Evolutionary conservation across 345 rosid genomes (phyloP), one percentile per base, ranked within the genome.

Genomic region (Brassica rapa): DNA sequence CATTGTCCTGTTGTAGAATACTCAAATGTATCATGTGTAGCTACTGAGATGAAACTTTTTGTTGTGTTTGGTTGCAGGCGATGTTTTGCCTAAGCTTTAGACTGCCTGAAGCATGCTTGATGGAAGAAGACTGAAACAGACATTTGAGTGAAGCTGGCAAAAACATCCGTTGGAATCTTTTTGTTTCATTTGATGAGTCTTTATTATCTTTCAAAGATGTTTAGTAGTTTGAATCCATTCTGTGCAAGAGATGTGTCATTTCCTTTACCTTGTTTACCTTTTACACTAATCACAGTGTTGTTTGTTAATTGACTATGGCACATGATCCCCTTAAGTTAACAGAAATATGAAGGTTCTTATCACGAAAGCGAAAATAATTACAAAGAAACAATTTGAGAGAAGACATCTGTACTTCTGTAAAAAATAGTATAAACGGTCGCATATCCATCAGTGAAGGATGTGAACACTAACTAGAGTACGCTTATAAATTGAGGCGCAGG

Each of bases 1-100:
- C 12, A 60, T 51, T 65, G 5, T 53, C 37, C 27, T 24, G 15
- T 60, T n/a, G 1, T 55, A 8, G 11, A 16, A n/a, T 11, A 72
- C 35, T 15, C 7, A 62, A 59, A 4, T 10, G 6, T 10, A 68
- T 51, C 10, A 7, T 53, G 5, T 2, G 0, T 56, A 43, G 27
- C 14, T 65, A 30, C 49, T 80, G 46, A 80, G 12, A 19, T 64
- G 30, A 12, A 32, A 27, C 37, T 5, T 57, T 56, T 60, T 68
- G 2, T 3, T 1, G 14, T 19, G 24, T 5, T 29, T 57, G 4
- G 8, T 33, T 80, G 84, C 89, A 95, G 99, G 98, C 97, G 2
- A 95, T 95, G 99, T 93, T 68, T 87, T 95, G 99, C 83, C 82
- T 95, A 76, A 93, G 96, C 84, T 95, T 95, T 81, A 86, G 88